Evolutionary conservation across 2,329 filamentous ascomycete species (phyloP).

Genomic region (Colletotrichum godetiae): DNA sequence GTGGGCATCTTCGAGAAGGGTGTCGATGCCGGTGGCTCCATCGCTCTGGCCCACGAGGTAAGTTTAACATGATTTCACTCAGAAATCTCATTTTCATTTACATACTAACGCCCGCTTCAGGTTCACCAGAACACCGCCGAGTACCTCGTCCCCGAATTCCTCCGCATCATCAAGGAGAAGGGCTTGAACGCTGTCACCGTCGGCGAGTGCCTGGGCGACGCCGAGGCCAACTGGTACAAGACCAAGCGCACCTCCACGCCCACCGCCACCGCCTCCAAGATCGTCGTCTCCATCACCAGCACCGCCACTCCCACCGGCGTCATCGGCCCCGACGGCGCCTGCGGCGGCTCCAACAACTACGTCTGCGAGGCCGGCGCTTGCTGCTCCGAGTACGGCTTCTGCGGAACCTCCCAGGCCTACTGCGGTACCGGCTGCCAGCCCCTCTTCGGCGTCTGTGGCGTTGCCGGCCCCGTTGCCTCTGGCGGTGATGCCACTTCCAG

Average conservation of each 20-base stretch:
- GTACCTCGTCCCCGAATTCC: conserved; percentile 35
- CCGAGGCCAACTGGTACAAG: conserved; percentile 58
- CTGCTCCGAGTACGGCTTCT: conserved; percentile 39
- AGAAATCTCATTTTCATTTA: conserved; percentile 52
- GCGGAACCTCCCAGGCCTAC: conserved; percentile 35
- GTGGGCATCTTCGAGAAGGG: conserved; percentile 49
- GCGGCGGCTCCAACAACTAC: conserved; percentile 32
- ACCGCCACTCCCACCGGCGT: conserved; percentile 36
- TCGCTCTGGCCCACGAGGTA: conserved; percentile 58
- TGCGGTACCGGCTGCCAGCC: conserved; percentile 37
- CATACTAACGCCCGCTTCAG: conserved; percentile 37
- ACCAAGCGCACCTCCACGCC: conserved; percentile 35
- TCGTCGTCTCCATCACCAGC: conserved; percentile 33
- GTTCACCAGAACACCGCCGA: conserved; percentile 37
- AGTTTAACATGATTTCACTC: conserved; percentile 39
- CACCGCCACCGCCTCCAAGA: conserved; percentile 30
- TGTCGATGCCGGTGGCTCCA: conserved; percentile 41
- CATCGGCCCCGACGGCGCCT: conserved; percentile 29
- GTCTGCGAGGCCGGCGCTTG: conserved; percentile 34
- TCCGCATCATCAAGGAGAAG: conserved; percentile 38
- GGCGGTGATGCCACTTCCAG: conserved; percentile 8
- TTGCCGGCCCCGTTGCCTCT: conserved; percentile 20
- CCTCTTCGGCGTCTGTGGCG: conserved; percentile 37
- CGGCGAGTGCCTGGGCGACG: conserved; percentile 59
- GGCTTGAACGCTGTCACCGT: conserved; percentile 51